Conservation (phyloP, 1,284 basidiomycete genomes). For the Ganoderma lucidum region DNA sequence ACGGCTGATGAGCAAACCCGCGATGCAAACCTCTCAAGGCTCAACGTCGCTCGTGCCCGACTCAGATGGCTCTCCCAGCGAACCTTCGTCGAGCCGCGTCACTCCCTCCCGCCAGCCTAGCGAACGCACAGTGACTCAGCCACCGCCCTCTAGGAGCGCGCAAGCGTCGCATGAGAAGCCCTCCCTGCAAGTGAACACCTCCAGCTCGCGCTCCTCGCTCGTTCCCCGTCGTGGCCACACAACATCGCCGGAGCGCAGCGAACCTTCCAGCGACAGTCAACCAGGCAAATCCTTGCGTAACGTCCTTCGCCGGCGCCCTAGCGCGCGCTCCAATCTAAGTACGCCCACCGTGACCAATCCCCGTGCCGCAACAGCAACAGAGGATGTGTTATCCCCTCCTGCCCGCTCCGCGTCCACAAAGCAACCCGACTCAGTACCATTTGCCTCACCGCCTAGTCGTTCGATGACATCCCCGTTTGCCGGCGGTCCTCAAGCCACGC, state of each 20-base stretch:
- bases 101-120: conserved; percentile 22
- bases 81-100: conserved; percentile 23
- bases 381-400: conserved; percentile 14
- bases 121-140: conserved; percentile 13
- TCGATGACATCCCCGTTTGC: conserved; percentile 12
- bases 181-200: conserved; percentile 24
- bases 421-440: conserved; percentile 11
- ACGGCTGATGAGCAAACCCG: conserved; percentile 49
- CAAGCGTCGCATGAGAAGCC: conserved; percentile 24
- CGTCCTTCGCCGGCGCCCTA: conserved; percentile 54
- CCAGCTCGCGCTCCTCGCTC: conserved; percentile 16
- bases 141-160: conserved; percentile 19
- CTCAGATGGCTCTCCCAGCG: conserved; percentile 34
- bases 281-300: conserved; percentile 43
- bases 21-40: conserved; percentile 39
- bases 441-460: background rate
- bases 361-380: conserved; percentile 20
- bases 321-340: conserved; percentile 42
- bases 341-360: conserved; percentile 34
- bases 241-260: conserved; percentile 24
- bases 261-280: conserved; percentile 20
- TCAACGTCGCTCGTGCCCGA: conserved; percentile 45
- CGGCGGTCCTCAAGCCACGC: conserved; percentile 14
- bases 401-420: conserved; percentile 14
- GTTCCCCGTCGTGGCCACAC: conserved; percentile 13